Conservation (phyloP, 2,329 filamentous ascomycete genomes). For the Botrytis paeoniae region DNA sequence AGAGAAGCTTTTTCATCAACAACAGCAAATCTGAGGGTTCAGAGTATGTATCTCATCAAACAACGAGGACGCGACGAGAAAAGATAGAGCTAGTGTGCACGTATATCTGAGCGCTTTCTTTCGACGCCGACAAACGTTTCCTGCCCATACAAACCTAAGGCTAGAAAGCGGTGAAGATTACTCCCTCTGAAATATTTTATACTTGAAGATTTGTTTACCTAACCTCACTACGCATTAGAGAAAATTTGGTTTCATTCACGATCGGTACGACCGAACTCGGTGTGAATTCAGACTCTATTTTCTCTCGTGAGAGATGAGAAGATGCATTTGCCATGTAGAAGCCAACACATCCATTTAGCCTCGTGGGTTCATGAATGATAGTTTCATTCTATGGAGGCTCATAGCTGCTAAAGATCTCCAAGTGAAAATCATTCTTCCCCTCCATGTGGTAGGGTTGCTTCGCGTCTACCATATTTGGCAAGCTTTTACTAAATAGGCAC, state of each 20-base stretch:
- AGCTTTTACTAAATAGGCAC: background rate
- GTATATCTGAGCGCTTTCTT: background rate
- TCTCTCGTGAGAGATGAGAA: background rate
- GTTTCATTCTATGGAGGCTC: background rate
- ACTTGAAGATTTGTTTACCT: background rate
- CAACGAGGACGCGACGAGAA: background rate
- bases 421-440: constrained; percentile 8
- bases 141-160: background rate
- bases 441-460: constrained; percentile 3
- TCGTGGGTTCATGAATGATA: background rate
- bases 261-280: background rate
- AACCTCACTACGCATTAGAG: background rate
- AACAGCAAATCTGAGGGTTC: too few species aligned
- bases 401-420: background rate
- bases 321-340: background rate
- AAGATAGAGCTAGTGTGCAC: background rate
- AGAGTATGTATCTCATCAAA: background rate
- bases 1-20: background rate
- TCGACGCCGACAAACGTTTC: background rate
- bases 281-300: background rate
- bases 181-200: background rate
- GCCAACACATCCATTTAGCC: background rate
- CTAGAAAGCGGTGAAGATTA: background rate
- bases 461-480: background rate
- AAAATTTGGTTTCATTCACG: background rate